Evolutionary conservation across 305 asterid species (phyloP).

Genomic region (Fraxinus greggii): DNA sequence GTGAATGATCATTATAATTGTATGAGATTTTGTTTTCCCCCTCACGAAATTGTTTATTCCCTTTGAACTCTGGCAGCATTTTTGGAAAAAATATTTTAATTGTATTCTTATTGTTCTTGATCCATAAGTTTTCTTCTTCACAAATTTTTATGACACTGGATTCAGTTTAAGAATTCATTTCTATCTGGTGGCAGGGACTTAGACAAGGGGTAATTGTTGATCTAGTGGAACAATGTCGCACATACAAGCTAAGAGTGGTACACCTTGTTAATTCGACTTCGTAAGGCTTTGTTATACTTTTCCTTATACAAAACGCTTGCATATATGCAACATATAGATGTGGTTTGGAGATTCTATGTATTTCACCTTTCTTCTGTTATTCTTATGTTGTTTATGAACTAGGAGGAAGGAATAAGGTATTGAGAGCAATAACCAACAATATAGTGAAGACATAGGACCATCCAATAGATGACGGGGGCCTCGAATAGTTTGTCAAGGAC

Average conservation of each 20-base stretch:
- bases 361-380: background rate
- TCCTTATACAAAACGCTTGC: slow-evolving; percentile 13
- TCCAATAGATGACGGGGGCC: slow-evolving; percentile 7
- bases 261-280: slow-evolving; percentile 97
- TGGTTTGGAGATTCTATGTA: background rate
- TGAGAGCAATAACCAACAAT: slow-evolving; percentile 4
- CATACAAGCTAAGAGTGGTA: slow-evolving; percentile 91
- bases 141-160: background rate
- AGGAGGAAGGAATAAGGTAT: background rate
- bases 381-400: background rate
- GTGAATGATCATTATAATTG: slow-evolving; percentile 14
- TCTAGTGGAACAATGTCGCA: slow-evolving; percentile 94
- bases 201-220: slow-evolving; percentile 96
- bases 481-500: slow-evolving; percentile 17
- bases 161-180: slow-evolving; percentile 10
- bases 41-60: background rate
- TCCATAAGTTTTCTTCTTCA: background rate
- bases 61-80: slow-evolving; percentile 10
- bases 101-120: background rate
- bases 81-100: background rate
- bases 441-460: slow-evolving; percentile 8
- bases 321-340: background rate
- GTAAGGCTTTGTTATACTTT: slow-evolving; percentile 55
- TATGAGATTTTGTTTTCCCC: background rate
- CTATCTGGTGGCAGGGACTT: slow-evolving; percentile 56